phyloP scores from a whole-genome alignment of 306 rosid genomes.

The Vigna radiata region DNA sequence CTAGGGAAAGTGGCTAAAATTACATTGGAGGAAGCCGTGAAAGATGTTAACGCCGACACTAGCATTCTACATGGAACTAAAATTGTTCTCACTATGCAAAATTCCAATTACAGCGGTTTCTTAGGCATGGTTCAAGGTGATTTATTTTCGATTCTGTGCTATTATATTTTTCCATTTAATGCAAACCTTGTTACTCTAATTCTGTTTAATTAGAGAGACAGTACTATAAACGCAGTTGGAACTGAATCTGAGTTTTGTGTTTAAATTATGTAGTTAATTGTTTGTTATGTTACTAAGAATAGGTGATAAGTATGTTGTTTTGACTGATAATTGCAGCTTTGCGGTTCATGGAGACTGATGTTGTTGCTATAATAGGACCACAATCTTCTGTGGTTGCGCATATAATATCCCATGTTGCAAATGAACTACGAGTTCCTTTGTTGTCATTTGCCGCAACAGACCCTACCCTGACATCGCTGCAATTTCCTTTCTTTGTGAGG shows the following conservation, averaged over 20 bases:
- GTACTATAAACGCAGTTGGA: neutral
- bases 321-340: constrained; percentile 65
- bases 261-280: neutral
- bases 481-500: constrained; percentile 87
- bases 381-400: constrained; percentile 96
- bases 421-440: constrained; percentile 84
- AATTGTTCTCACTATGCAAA: constrained; percentile 53
- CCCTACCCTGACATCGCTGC: constrained; percentile 85
- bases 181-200: neutral
- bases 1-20: constrained; percentile 83
- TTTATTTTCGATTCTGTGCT: neutral
- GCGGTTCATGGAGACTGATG: constrained; percentile 88
- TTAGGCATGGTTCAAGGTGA: constrained; percentile 86
- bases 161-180: neutral
- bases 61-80: constrained; percentile 66
- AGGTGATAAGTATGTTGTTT: constrained; percentile 7
- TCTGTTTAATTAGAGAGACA: neutral
- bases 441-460: constrained; percentile 93
- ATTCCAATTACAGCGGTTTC: constrained; percentile 87
- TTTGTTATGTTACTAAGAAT: neutral
- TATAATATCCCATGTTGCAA: constrained; percentile 82
- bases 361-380: constrained; percentile 82
- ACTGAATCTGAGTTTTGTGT: neutral
- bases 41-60: constrained; percentile 78
- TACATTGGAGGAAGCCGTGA: constrained; percentile 83